Evolutionary conservation across 2,329 filamentous ascomycete species (phyloP), one percentile per base, ranked within the genome.

Genomic region (Metarhizium album): DNA sequence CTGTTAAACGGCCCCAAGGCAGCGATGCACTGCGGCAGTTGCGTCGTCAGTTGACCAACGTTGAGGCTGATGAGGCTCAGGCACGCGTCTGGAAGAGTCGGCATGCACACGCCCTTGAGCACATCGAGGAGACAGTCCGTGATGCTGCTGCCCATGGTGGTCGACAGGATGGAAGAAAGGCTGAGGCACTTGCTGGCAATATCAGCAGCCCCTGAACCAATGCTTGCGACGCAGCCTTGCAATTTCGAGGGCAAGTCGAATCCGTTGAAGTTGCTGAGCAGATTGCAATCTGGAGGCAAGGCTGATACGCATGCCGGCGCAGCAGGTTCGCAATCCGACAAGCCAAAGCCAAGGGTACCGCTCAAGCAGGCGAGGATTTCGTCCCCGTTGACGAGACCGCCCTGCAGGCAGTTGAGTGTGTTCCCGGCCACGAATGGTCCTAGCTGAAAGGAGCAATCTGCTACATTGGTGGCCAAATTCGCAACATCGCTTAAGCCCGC

Each of bases 1-100:
- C 24, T 35, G 4, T 37, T 46, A 14, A 49, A 53, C n/a, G 48
- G 52, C 9, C 54, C 54, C 18, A 54, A 53, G 13, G 48, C 46
- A 5, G 18, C 31, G 31, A 51, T 37, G 31, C 55, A 57, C 14
- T 43, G 14, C 2, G 40, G 38, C 14, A 47, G 2, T 5, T 48
- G 22, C 18, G n/a, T n/a, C 7, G 22, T 16, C 27, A 55, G 7
- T 20, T 37, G 18, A 11, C 14, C 18, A 9, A 6, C 29, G 9
- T n/a, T 35, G 31, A 47, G 18, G 5, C n/a, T 31, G 8, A 8
- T 13, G 5, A 58, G 50, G 3, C n/a, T 23, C 6, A 18, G 35
- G 47, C 56, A 58, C 2, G 49, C 18, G 2, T 33, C 6, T 1
- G 56, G 56, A 13, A 58, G 52, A 6, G 8, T 23, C 3, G 38